Conservation (phyloP, 163 green algal genomes). For the Prototheca wickerhamii region DNA sequence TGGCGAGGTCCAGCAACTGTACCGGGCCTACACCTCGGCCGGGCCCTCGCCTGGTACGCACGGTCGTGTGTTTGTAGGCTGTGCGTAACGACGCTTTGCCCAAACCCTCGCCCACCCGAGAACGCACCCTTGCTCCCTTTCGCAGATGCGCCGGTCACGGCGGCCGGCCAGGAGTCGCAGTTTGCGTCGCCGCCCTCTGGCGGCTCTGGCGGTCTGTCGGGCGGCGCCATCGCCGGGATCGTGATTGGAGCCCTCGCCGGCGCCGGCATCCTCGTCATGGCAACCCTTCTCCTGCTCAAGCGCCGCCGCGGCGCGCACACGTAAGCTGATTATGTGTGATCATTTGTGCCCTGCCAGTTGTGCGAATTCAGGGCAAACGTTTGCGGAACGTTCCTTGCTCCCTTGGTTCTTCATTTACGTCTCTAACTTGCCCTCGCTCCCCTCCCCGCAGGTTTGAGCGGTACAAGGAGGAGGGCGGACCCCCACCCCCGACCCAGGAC, state of each 20-base stretch:
- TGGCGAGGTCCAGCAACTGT: conserved; percentile 19
- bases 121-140: too few species aligned
- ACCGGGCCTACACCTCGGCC: conserved; percentile 3
- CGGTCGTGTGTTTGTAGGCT: neutral
- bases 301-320: neutral
- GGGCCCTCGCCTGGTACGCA: neutral
- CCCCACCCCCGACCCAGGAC: too few species aligned
- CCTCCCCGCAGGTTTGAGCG: neutral
- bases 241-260: conserved; percentile 20
- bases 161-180: neutral
- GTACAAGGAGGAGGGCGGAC: neutral
- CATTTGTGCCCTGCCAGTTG: neutral
- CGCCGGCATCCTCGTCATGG: neutral
- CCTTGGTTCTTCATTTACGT: too few species aligned
- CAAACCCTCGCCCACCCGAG: too few species aligned
- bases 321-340: neutral
- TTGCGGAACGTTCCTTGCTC: too few species aligned
- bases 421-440: too few species aligned
- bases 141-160: neutral
- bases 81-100: neutral
- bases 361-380: neutral
- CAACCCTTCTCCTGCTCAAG: neutral
- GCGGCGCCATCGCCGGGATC: conserved; percentile 29
- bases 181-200: neutral
- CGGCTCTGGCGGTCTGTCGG: conserved; percentile 8